A percentile compares a stretch with the other conserved stretches of the same genome.
These are phyloP conservation scores for Talinum fruticosum DNA, from an alignment of 148 eudicot genomes.

Conservation along the genomic window DNA sequence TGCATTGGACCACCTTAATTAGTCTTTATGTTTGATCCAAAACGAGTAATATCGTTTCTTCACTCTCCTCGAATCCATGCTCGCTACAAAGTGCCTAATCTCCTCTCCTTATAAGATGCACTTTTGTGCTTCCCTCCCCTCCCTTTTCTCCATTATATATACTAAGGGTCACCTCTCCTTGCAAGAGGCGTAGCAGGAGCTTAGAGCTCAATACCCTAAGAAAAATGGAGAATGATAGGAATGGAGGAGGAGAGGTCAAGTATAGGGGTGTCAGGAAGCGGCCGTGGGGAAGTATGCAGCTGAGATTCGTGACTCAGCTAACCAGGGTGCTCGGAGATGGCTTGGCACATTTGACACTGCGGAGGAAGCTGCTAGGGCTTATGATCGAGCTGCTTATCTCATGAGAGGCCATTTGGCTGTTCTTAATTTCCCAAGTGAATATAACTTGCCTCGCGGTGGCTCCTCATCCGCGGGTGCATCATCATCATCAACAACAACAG, in stretches of 20 bases:
- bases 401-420: conserved; percentile 82
- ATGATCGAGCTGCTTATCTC: conserved; percentile 72
- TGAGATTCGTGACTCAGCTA: conserved; percentile 66
- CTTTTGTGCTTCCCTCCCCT: not conserved
- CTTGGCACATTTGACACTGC: conserved; percentile 75
- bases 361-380: conserved; percentile 79
- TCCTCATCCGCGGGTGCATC: conserved; percentile 25
- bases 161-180: conserved; percentile 15
- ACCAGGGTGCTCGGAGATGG: conserved; percentile 73
- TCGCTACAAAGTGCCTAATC: too few relatives aligned
- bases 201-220: not conserved
- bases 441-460: conserved; percentile 34
- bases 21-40: conserved; percentile 25
- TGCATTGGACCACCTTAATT: too few relatives aligned
- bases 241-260: conserved; percentile 44
- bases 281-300: conserved; percentile 92
- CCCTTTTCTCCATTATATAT: conserved; percentile 15
- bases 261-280: conserved; percentile 70
- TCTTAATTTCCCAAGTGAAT: conserved; percentile 74
- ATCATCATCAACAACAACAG: conserved; percentile 19
- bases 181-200: not conserved
- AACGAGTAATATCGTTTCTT: too few relatives aligned
- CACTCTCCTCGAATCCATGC: too few relatives aligned
- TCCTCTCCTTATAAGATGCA: too few relatives aligned
- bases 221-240: conserved; percentile 29